Conservation (phyloP, 192 early-diverging fungal species). For the Backusella westeae region DNA sequence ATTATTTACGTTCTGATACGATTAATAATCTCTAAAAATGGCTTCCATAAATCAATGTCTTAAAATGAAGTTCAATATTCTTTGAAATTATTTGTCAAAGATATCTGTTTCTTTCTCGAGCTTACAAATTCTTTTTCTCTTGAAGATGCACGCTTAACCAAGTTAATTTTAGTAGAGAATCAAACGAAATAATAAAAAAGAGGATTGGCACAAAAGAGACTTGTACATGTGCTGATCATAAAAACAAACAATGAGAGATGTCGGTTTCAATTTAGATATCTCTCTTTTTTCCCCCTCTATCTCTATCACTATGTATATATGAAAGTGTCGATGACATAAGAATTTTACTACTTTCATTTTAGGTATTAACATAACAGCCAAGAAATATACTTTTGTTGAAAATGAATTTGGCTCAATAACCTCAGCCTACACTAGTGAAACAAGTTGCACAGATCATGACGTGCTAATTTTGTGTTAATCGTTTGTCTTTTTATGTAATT, state of each 20-base stretch:
- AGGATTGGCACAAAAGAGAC: neutral
- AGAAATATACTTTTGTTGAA: neutral
- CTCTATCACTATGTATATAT: neutral
- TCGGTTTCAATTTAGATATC: neutral
- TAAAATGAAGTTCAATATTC: neutral
- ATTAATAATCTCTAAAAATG: neutral
- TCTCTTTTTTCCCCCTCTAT: neutral
- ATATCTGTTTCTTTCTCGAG: neutral
- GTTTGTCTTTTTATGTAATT: too few relatives aligned
- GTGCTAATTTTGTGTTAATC: too few relatives aligned
- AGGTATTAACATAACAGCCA: neutral
- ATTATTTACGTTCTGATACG: neutral
- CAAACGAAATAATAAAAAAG: neutral
- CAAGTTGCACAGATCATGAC: too few relatives aligned
- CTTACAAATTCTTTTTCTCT: neutral
- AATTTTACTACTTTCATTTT: neutral
- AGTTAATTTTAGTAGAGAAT: neutral
- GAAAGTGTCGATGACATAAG: neutral
- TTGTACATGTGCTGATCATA: neutral
- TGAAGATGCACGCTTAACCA: neutral
- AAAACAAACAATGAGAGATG: neutral
- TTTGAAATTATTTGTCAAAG: neutral
- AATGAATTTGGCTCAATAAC: neutral
- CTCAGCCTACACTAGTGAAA: too few relatives aligned
- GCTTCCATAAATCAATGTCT: neutral